A percentile compares a stretch with the other conserved stretches of the same genome.
Conservation (phyloP, 2,329 filamentous ascomycete species). For the Lithohypha guttulata region DNA sequence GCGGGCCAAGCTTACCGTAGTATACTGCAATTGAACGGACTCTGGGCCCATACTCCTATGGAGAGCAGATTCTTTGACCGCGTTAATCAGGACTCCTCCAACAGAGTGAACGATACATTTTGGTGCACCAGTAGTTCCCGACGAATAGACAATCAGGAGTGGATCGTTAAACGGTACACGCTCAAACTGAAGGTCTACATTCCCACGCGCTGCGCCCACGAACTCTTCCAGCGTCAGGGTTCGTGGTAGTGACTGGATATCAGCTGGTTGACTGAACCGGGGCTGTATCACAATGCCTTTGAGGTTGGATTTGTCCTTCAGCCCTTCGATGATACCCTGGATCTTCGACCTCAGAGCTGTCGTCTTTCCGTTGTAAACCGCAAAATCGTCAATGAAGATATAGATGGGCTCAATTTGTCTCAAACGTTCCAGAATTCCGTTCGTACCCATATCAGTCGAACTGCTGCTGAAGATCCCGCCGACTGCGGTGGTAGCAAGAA, state of each 20-base stretch:
- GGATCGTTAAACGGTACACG: constrained; percentile 59
- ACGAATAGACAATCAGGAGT: constrained; percentile 65
- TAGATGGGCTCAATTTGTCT: constrained; percentile 65
- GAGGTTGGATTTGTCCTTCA: constrained; percentile 52
- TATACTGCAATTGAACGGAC: constrained; percentile 46
- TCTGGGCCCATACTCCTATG: constrained; percentile 38
- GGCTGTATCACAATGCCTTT: constrained; percentile 54
- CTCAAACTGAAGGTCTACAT: constrained; percentile 27
- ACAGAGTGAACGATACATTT: constrained; percentile 74
- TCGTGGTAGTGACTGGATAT: constrained; percentile 44
- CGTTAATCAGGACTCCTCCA: constrained; percentile 29
- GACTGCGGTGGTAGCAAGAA: constrained; percentile 57
- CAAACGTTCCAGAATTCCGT: constrained; percentile 63
- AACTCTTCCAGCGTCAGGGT: constrained; percentile 34
- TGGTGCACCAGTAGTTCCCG: constrained; percentile 70
- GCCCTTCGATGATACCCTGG: constrained; percentile 51
- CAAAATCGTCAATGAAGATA: constrained; percentile 73
- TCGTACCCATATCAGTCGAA: constrained; percentile 74
- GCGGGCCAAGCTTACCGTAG: no score
- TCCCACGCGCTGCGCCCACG: constrained; percentile 22
- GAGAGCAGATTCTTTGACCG: constrained; percentile 49
- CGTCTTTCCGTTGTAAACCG: constrained; percentile 68
- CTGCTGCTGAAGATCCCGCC: constrained; percentile 67
- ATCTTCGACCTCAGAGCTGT: constrained; percentile 66
- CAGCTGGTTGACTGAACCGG: constrained; percentile 50